Evolutionary conservation across 257 asterid genomes (phyloP), one percentile per base, ranked within the genome.

Genomic region (Phtheirospermum japonicum): DNA sequence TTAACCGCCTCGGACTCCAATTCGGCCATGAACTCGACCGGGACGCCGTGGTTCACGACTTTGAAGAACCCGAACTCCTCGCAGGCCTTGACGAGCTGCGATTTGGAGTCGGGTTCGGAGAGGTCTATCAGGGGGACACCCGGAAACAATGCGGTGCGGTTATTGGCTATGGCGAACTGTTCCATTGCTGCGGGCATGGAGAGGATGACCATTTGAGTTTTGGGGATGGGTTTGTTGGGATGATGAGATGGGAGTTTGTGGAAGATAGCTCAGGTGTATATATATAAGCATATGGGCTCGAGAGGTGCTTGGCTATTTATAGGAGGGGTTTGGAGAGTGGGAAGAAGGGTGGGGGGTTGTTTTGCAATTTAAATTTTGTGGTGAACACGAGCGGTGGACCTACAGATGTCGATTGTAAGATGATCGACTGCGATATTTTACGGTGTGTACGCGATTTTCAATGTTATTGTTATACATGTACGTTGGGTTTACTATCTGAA

Each of bases 61-160:
- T 88, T 88, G 59, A 85, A 85, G 89, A 89, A 89, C 0, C 97
- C 97, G 61, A 84, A 81, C 45, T 89, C 97, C 54, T 82, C 78
- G 74, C 95, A 86, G 63, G 97, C 97, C 18, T 77, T 75, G 1
- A 89, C 89, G 37, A 89, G 85, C 52, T 70, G 87, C 59, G 79
- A 60, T 36, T 73, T 80, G 6, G 82, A 70, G 68, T 84, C 95
- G 5, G 94, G 87, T 2, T 76, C 53, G 1, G 97, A 84, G 64
- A 89, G 95, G 89, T 89, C 97, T 2, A 89, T 77, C 11, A 79
- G 14, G 0, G 96, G 96, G 66, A 81, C 76, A 5, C 67, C 74
- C 4, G 73, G 76, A 71, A 68, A 63, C 6, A 82, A 76, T 74
- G 85, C 51, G 53, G 67, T 65, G 73, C 61, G 53, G 67, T 33